Evolutionary conservation across 805 yeast species (phyloP), one percentile per base, ranked within the genome.

Genomic region (Cyberlindnera mississippiensis): DNA sequence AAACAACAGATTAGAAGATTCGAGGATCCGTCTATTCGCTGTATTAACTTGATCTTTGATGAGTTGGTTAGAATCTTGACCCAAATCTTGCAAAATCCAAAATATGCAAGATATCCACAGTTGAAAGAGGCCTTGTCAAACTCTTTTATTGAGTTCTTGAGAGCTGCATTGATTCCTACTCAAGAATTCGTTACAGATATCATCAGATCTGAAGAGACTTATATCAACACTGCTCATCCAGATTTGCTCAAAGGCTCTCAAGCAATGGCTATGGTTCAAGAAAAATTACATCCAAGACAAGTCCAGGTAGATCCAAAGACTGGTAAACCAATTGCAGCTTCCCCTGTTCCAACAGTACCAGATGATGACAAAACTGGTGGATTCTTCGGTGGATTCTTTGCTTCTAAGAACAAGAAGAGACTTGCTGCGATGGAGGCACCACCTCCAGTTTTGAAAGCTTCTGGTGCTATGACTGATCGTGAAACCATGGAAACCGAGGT

Each of bases 401-500:
- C 90, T 9, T 78, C 91, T 4, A 90, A 89, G 67, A 88, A 88
- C 64, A 93, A 90, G 69, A 90, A 90, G 76, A 82, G 93, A 67
- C 73, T 90, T 56, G 97, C 95, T 22, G 81, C 87, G 15, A 85
- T 91, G 91, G 99, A 91, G 66, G 91, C 98, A 3, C 99, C 99
- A 37, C 99, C 99, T 32, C 80, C 95, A 28, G 90, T 89, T 6
- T 77, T 91, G 58, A 84, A 90, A 63, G 98, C 98, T 8, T 80
- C 91, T 16, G 96, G 97, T 37, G 71, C 69, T 41, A 69, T 93
- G 85, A 81, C 95, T 14, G 99, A 93, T 63, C 82, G 97, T 53
- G 99, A 93, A 69, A 80, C 91, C 18, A 83, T 86, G 78, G 99
- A 93, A 66, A 91, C 98, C 2, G 99, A 93, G 61, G 97, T 93